These are phyloP conservation scores for Orychophragmus violaceus DNA, from an alignment of 345 rosid species.

Conservation along the genomic window DNA sequence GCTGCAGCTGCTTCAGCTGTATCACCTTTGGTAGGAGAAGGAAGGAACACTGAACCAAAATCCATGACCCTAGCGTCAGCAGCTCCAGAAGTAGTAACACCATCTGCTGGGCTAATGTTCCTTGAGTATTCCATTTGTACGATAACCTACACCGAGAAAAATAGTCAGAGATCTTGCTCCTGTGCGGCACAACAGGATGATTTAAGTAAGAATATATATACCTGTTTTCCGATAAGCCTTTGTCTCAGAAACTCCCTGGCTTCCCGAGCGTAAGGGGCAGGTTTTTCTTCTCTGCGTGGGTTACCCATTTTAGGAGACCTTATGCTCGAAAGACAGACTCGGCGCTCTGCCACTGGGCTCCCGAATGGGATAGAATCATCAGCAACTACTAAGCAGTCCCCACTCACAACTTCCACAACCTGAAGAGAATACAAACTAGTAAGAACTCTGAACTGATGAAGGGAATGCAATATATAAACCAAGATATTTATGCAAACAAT, in stretches of 20 bases:
- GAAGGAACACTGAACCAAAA: constrained; percentile 85
- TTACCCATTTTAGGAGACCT: constrained; percentile 87
- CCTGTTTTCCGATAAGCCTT: constrained; percentile 75
- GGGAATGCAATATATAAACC: not conserved
- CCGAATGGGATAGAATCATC: constrained; percentile 89
- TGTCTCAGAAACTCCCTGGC: constrained; percentile 82
- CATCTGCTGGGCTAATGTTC: constrained; percentile 64
- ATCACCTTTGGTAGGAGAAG: constrained; percentile 54
- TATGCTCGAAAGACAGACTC: constrained; percentile 90
- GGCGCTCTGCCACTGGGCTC: constrained; percentile 74
- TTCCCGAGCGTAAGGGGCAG: constrained; percentile 91
- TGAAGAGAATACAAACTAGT: constrained; percentile 26
- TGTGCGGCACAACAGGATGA: not conserved
- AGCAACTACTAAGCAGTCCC: constrained; percentile 86
- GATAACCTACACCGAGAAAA: constrained; percentile 46
- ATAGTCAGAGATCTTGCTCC: constrained; percentile 12
- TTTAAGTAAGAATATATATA: constrained; percentile 18
- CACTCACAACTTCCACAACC: constrained; percentile 98
- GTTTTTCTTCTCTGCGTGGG: constrained; percentile 83
- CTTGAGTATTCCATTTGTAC: constrained; percentile 97
- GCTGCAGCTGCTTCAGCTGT: constrained; percentile 48
- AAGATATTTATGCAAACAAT: not conserved
- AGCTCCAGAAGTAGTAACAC: constrained; percentile 44
- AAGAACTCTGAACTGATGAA: not conserved
- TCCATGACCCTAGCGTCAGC: constrained; percentile 80